Base-by-base conservation (phyloP, 2,329 filamentous ascomycete genomes). In the Pyrenophora tritici-repentis region DNA sequence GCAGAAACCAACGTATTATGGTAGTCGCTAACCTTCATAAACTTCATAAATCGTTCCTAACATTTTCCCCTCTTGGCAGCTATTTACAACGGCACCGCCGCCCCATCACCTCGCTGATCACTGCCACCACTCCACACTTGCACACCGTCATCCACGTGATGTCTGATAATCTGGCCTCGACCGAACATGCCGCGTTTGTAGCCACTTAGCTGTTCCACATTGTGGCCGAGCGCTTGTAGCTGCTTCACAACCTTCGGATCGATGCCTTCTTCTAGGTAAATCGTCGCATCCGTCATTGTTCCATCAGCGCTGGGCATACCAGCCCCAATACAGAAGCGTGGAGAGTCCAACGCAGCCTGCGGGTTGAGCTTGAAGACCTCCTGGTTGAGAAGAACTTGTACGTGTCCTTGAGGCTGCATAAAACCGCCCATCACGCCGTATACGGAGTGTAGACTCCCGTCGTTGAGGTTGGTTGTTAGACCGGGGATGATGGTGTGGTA, bases 401-500 rank as follows among this genome's bases (percentile, higher is more conserved):
- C 87, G 54, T 97, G 94, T 17, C 93, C 94, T 74, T 97, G 94
- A 0, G 94, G 94, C 76, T 99, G 94, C 89, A 97, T 97, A 75
- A 95, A 97, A 2, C 91, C 93, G 44, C 94, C 94, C 94, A 97
- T 97, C 53, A 97, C 93, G 45, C 94, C 94, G 66, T 93, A 97
- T 0, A 96, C 89, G 3, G 85, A 88, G 72, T 96, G 90, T 49
- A 97, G 76, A 41, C 83, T 86, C 20, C 84, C 84, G 62, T 95
- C 91, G 4, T 78, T 76, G 14, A 84, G 71, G 61, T 94, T 91
- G 0, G 94, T 97, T 14, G 93, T 85, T 73, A 97, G 82, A 0
- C 89, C 93, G 0, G 94, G 93, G 65, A 99, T 99, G 72, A 99
- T 97, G 46, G 94, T 99, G 74, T 97, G 94, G 75, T 97, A 99